Base-by-base conservation (phyloP, 495 filamentous ascomycete genomes). In the Tetracladium marchalianum region DNA sequence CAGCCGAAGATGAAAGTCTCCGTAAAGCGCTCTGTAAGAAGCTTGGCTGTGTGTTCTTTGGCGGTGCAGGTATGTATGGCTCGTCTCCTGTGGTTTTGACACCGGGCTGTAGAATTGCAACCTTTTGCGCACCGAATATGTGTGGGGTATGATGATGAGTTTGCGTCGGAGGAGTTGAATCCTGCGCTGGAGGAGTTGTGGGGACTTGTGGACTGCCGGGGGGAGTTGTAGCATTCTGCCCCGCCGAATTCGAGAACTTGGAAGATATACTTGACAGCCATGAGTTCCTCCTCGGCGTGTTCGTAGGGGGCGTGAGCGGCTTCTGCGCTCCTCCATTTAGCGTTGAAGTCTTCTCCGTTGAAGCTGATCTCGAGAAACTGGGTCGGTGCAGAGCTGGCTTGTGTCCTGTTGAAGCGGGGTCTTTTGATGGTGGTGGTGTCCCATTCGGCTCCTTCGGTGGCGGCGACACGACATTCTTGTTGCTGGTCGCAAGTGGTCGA, bases 211-310 rank as follows among this genome's bases (percentile, higher is more conserved):
- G 59, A 51, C 79, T 81, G 1, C 70, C 60, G 38, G 62, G 61
- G 31, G 68, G 48, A 15, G 60, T 60, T 51, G 50, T 59, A 19
- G 70, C 57, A 46, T 62, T 64, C 43, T 70, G 65, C 41, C 16
- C 61, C 43, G 66, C 65, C 32, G 69, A 66, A 10, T 76, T 76
- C 7, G 86, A 88, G 66, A 98, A 95, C 58, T 92, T 96, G 47
- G 87, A 93, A 51, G 87, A 94, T 43, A 96, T 72, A 51, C 76
- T 93, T 27, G 85, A 87, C 47, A 98, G 84, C 90, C 90, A 98
- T 16, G 89, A 94, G 35, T 77, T 82, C 47, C 82, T 71, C 45
- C 88, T 70, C 43, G 72, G 66, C 0, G 66, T 59, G 32, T 63
- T 54, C 1, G 64, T 60, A 9, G 52, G 54, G 5, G 60, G 50